A percentile compares a stretch with the other conserved stretches of the same genome.
Conservation (phyloP, 345 rosid genomes). For the Microthlaspi erraticum region DNA sequence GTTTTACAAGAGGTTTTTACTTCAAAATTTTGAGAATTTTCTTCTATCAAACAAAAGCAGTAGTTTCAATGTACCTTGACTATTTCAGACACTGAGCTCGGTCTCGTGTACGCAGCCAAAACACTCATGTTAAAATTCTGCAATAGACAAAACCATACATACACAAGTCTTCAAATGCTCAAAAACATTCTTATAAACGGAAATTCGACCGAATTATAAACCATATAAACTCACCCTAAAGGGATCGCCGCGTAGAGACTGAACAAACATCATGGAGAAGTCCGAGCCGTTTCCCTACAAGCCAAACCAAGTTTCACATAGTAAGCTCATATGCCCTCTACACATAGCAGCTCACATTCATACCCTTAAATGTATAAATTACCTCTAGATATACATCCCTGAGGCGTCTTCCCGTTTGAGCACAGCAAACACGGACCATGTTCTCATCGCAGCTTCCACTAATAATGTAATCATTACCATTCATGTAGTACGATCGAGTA, state of each 20-base stretch:
- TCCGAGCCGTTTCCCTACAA: conserved; percentile 68
- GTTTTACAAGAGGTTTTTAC: neutral
- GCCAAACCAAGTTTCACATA: conserved; percentile 21
- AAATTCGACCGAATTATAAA: neutral
- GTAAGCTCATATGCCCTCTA: conserved; percentile 9
- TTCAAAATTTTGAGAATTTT: neutral
- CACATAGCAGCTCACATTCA: conserved; percentile 9
- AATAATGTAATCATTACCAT: conserved; percentile 87
- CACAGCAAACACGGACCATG: conserved; percentile 86
- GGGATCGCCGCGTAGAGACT: conserved; percentile 93
- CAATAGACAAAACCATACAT: neutral
- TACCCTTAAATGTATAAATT: neutral
- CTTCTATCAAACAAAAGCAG: neutral
- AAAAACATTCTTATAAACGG: neutral
- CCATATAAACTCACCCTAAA: conserved; percentile 64
- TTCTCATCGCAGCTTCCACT: conserved; percentile 96
- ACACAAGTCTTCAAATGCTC: conserved; percentile 15
- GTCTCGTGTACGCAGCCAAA: conserved; percentile 78
- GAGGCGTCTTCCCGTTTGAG: conserved; percentile 97
- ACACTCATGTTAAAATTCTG: conserved; percentile 96
- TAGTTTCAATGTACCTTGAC: conserved; percentile 69
- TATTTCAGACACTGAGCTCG: conserved; percentile 82
- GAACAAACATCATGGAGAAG: conserved; percentile 81
- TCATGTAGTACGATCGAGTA: conserved; percentile 94
- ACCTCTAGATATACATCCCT: conserved; percentile 95